These are phyloP conservation scores for Platanus orientalis DNA, from an alignment of 164 flowering plant species.

Conservation along the genomic window DNA sequence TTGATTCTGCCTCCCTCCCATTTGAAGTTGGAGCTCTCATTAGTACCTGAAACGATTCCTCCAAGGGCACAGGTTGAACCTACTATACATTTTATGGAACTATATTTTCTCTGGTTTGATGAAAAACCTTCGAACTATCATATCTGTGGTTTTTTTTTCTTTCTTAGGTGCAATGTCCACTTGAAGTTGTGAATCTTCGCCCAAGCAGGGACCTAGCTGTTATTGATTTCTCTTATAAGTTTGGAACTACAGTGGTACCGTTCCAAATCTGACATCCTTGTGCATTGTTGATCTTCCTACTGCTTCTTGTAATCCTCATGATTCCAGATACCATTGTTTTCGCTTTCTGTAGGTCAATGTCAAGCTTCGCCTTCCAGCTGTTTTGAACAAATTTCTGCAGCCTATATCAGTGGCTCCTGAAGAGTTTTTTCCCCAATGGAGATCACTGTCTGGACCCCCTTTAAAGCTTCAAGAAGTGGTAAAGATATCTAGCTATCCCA, in stretches of 20 bases:
- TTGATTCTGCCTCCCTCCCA: slow-evolving; percentile 81
- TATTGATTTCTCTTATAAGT: slow-evolving; percentile 89
- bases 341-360: slow-evolving; percentile 54
- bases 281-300: not conserved
- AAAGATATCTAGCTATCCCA: slow-evolving; percentile 10
- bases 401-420: slow-evolving; percentile 77
- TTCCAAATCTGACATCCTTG: not conserved
- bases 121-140: not conserved
- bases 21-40: slow-evolving; percentile 79
- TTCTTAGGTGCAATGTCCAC: slow-evolving; percentile 86
- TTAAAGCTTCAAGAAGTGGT: slow-evolving; percentile 99
- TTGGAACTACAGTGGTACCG: slow-evolving; percentile 58
- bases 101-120: not conserved
- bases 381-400: slow-evolving; percentile 85
- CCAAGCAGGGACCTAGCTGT: slow-evolving; percentile 98
- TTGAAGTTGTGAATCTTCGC: slow-evolving; percentile 77
- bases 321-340: slow-evolving; percentile 6
- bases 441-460: slow-evolving; percentile 97
- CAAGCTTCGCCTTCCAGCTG: slow-evolving; percentile 95
- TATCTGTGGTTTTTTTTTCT: not conserved
- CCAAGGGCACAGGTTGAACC: slow-evolving; percentile 92
- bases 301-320: not conserved
- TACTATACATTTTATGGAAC: slow-evolving; percentile 1
- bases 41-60: slow-evolving; percentile 95
- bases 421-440: slow-evolving; percentile 98